These are phyloP conservation scores for Scheffersomyces spartinae DNA, from an alignment of 805 yeast species.

Conservation along the genomic window DNA sequence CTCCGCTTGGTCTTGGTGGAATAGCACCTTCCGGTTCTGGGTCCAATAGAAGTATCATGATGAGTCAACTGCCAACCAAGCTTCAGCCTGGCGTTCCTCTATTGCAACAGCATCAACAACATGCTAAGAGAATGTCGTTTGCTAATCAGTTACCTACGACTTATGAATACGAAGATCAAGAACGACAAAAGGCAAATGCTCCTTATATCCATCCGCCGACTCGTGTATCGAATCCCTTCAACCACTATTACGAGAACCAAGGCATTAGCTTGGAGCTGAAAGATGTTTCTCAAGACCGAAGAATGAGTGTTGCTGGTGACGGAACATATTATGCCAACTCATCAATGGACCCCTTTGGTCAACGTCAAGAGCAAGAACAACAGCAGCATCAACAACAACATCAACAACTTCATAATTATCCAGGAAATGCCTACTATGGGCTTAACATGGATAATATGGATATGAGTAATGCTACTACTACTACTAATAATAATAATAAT, in stretches of 20 bases:
- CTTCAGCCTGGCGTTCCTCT: conserved; percentile 14
- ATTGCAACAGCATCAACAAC: conserved; percentile 16
- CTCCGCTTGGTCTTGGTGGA: too few relatives aligned
- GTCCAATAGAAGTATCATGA: too few relatives aligned
- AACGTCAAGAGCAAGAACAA: conserved; percentile 1
- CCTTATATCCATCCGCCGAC: conserved; percentile 31
- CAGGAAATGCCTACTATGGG: not conserved
- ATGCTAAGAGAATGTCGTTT: conserved; percentile 24
- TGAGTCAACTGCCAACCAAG: conserved; percentile 20
- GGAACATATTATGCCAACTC: conserved; percentile 10
- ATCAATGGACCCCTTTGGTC: conserved; percentile 1
- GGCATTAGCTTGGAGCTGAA: conserved; percentile 17
- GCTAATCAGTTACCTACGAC: conserved; percentile 33
- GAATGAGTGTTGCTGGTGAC: conserved; percentile 26
- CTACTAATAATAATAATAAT: not conserved
- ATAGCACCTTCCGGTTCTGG: too few relatives aligned
- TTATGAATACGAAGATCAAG: conserved; percentile 22
- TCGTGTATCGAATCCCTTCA: conserved; percentile 33
- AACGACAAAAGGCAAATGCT: conserved; percentile 10
- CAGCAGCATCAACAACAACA: conserved; percentile 10
- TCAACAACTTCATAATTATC: conserved; percentile 3
- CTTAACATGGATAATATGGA: not conserved
- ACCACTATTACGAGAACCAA: conserved; percentile 28
- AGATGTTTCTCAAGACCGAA: conserved; percentile 12
- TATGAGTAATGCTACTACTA: not conserved